phyloP scores from a whole-genome alignment of 176 grass and related monocot genomes.

The Carex littledalei region DNA sequence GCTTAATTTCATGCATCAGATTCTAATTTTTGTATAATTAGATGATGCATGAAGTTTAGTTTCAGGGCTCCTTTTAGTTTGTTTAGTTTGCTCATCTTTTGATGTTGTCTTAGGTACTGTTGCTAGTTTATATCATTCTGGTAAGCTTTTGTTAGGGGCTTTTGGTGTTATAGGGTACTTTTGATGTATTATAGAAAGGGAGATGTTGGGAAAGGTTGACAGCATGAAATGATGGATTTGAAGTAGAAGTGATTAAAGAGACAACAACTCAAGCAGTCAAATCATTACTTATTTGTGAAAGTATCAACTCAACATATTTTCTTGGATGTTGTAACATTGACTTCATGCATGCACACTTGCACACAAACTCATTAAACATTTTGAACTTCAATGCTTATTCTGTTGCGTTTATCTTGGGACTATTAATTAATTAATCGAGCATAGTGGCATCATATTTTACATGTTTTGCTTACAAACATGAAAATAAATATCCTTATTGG shows the following conservation, averaged over 20 bases:
- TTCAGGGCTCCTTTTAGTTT: neutral
- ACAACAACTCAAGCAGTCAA: neutral
- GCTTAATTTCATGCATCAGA: conserved; percentile 8
- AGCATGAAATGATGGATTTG: neutral
- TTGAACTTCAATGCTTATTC: too few species aligned
- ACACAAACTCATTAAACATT: too few species aligned
- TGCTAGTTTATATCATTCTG: neutral
- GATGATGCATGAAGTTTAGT: neutral
- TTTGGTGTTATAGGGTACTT: neutral
- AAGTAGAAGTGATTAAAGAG: neutral
- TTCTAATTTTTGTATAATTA: neutral
- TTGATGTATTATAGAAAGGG: neutral
- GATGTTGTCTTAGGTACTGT: neutral
- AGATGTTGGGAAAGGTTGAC: neutral
- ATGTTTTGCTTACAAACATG: too few species aligned
- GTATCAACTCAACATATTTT: neutral
- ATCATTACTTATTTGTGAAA: conserved; percentile 2
- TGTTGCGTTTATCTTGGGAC: too few species aligned
- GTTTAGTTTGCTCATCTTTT: neutral
- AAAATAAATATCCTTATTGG: too few species aligned
- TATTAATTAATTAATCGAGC: too few species aligned
- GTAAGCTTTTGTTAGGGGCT: neutral
- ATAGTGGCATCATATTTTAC: too few species aligned
- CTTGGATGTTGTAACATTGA: neutral
- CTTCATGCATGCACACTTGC: too few species aligned